Base-by-base conservation (phyloP, 1,139 yeast species). In the Lodderomyces oxycetoniae region DNA sequence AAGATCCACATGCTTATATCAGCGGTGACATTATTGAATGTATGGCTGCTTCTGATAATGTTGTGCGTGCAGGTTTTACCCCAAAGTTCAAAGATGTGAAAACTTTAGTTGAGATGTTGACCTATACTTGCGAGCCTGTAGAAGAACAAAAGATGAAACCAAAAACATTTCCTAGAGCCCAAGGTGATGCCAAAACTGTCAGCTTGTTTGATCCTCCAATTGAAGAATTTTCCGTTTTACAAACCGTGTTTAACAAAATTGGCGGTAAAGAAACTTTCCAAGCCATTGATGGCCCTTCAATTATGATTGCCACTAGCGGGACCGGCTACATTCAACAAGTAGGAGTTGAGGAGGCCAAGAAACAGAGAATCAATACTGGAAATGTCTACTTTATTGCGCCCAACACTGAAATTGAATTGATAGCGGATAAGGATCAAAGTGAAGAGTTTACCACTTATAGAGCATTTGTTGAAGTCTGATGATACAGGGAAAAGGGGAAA, bases 31-130 rank as follows among this genome's bases (percentile, higher is more conserved):
- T 91, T 48, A 89, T 91, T 52, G 99, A 91, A 64, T 93, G 98
- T 67, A 91, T 91, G 99, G 98, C 98, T 33, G 96, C 97, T 9
- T 82, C 95, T 26, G 99, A 91, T 59, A 91, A 91, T 53, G 99
- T 91, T 39, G 96, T 91, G 31, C 79, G 98, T 61, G 95, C 97
- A 5, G 99, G 98, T 7, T 91, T 91, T 68, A 91, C 98, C 10
- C 98, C 98, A 40, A 91, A 93, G 62, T 91, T 89, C 67, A 91
- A 89, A 64, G 98, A 93, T 59, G 97, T 91, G 38, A 64, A 80
- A 44, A 86, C 84, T 53, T 74, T 91, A 55, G 97, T 91, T 26
- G 77, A 74, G 35, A 87, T 86, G 94, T 75, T 91, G 59, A 89
- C 96, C 3, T 91, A 89, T 59, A 72, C 86, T 25, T 84, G 84